Evolutionary conservation across 805 yeast species (phyloP).

Genomic region (Zygotorulaspora danielsina): DNA sequence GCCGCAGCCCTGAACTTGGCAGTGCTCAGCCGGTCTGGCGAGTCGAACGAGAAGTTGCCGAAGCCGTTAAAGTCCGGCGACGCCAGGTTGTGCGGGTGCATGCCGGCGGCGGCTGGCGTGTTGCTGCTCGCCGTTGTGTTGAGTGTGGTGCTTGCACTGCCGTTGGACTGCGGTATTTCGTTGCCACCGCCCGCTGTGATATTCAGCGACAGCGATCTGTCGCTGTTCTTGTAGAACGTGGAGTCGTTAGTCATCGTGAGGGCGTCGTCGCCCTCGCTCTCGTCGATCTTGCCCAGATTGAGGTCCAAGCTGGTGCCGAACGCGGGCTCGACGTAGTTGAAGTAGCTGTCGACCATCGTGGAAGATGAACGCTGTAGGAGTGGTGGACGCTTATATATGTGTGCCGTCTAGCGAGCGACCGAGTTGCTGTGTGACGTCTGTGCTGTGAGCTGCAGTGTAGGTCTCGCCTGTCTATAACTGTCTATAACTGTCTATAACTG

Average conservation of each 20-base stretch:
- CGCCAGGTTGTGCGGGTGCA: constrained; percentile 7
- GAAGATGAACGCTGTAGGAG: no score
- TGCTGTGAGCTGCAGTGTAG: no score
- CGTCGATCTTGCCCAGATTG: not conserved
- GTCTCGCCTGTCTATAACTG: no score
- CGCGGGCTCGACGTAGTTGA: not conserved
- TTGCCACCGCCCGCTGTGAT: not conserved
- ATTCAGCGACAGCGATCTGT: constrained; percentile 7
- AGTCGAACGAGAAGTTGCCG: constrained; percentile 7
- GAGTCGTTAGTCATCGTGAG: constrained; percentile 3
- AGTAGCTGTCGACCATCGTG: constrained; percentile 1
- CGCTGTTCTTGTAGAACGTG: not conserved
- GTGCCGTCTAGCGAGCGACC: no score
- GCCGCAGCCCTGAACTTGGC: no score
- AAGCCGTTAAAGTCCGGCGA: constrained; percentile 11
- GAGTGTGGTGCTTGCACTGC: constrained; percentile 6
- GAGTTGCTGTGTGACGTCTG: no score
- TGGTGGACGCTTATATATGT: no score
- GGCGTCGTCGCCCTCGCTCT: not conserved
- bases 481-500: no score
- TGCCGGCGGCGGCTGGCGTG: constrained; percentile 3
- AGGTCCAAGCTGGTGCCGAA: not conserved
- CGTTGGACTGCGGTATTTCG: constrained; percentile 1
- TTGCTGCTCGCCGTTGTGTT: constrained; percentile 8
- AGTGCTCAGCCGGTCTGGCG: constrained; percentile 2